Evolutionary conservation across 495 filamentous ascomycete genomes (phyloP).

Genomic region (Rhypophila decipiens): DNA sequence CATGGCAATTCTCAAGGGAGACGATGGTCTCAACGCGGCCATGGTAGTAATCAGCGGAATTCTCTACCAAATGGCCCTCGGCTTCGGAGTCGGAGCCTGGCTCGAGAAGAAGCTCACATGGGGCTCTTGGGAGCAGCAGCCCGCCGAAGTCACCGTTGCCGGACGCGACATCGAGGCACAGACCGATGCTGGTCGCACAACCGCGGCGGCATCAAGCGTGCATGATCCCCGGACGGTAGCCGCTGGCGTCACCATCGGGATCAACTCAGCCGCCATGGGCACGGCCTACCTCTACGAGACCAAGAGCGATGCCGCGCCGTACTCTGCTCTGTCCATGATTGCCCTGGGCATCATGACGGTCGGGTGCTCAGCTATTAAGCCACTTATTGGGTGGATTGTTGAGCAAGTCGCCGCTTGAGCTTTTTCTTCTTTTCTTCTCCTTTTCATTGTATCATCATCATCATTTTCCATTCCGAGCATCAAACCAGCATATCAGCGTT

Average conservation of each 20-base stretch:
- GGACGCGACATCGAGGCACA: conserved; percentile 6
- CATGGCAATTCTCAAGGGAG: conserved; percentile 30
- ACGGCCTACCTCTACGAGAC: conserved; percentile 42
- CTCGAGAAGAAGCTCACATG: conserved; percentile 20
- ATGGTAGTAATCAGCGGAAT: conserved; percentile 42
- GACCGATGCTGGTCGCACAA: not conserved
- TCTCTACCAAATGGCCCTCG: conserved; percentile 36
- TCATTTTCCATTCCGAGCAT: no score
- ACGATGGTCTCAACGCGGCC: conserved; percentile 35
- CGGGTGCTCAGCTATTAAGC: conserved; percentile 30
- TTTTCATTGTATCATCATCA: no score
- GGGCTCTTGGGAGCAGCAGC: not conserved
- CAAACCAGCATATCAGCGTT: no score
- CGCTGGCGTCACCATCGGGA: conserved; percentile 39
- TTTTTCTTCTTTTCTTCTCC: conserved; percentile 1
- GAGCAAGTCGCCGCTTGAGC: conserved; percentile 4
- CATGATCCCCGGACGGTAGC: conserved; percentile 31
- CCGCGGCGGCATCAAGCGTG: conserved; percentile 2
- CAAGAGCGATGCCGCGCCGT: conserved; percentile 39
- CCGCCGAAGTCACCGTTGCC: conserved; percentile 1
- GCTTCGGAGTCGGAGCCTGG: conserved; percentile 28
- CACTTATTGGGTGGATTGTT: conserved; percentile 21
- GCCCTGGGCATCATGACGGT: conserved; percentile 42
- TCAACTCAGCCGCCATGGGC: conserved; percentile 47
- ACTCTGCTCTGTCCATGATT: conserved; percentile 43